phyloP scores from a whole-genome alignment of 345 rosid genomes.

The Eucalyptus marginata region DNA sequence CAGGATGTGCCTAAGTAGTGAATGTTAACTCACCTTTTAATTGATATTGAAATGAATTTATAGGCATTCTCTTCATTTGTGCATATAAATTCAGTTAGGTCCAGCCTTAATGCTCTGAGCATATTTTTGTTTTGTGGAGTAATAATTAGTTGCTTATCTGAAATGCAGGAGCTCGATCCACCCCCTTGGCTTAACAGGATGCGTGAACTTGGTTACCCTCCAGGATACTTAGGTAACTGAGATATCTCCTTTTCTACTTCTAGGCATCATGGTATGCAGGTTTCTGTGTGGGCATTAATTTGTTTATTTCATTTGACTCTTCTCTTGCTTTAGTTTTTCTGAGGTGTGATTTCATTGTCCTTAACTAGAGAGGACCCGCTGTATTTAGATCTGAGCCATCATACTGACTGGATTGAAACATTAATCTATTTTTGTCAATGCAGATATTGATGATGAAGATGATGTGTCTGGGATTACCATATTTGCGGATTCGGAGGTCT shows the following conservation, averaged over 20 bases:
- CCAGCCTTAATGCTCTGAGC: background rate
- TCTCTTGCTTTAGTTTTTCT: background rate
- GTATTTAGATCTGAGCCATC: background rate
- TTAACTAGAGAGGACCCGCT: background rate
- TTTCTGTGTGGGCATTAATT: background rate
- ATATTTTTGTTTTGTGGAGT: background rate
- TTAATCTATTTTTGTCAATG: background rate
- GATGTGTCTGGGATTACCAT: conserved; percentile 72
- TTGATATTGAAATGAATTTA: background rate
- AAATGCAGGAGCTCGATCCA: conserved; percentile 84
- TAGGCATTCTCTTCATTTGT: background rate
- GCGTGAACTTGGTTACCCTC: conserved; percentile 96
- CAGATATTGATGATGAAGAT: conserved; percentile 49
- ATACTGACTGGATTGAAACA: background rate
- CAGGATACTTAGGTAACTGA: conserved; percentile 73
- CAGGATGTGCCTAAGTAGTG: background rate
- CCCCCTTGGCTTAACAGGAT: conserved; percentile 98
- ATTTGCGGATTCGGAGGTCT: conserved; percentile 44
- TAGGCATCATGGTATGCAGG: background rate
- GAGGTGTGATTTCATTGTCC: background rate
- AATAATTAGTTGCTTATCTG: background rate
- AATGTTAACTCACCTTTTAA: background rate
- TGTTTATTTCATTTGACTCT: background rate
- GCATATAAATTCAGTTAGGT: background rate
- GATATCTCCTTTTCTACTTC: background rate